These are phyloP conservation scores for Xanthoceras sorbifolium DNA, from an alignment of 345 rosid species.

Conservation along the genomic window DNA sequence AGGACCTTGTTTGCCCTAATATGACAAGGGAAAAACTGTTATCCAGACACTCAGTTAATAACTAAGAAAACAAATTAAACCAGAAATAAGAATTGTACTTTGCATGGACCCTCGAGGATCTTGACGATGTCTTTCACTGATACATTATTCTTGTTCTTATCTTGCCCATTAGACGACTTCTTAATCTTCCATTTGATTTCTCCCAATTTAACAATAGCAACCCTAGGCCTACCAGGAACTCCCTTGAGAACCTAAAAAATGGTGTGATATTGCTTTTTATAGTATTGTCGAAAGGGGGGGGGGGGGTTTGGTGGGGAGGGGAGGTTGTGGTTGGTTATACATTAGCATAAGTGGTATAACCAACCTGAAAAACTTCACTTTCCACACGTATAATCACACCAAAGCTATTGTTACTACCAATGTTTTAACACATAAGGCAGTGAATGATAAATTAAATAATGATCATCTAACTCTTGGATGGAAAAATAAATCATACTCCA, in stretches of 20 bases:
- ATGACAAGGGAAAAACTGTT: slow-evolving; percentile 18
- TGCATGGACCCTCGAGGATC: slow-evolving; percentile 86
- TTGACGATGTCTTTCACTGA: slow-evolving; percentile 77
- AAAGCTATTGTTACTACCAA: too few relatives aligned
- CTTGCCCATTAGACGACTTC: slow-evolving; percentile 66
- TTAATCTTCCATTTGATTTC: slow-evolving; percentile 91
- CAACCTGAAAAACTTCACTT: too few relatives aligned
- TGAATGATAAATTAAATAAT: too few relatives aligned
- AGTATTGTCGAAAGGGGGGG: background rate
- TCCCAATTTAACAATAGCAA: slow-evolving; percentile 75
- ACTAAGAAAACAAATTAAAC: slow-evolving; percentile 20
- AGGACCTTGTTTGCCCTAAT: slow-evolving; percentile 91
- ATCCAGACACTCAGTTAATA: background rate
- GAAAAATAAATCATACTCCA: too few relatives aligned
- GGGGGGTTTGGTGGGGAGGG: too few relatives aligned
- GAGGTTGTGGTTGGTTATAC: too few relatives aligned
- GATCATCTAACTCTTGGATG: too few relatives aligned
- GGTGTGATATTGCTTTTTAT: background rate
- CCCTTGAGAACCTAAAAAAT: slow-evolving; percentile 78
- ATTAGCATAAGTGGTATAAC: too few relatives aligned
- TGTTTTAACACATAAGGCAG: too few relatives aligned
- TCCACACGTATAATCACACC: too few relatives aligned
- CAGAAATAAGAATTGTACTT: slow-evolving; percentile 48
- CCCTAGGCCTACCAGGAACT: slow-evolving; percentile 89
- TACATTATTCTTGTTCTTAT: slow-evolving; percentile 66